Conservation (phyloP, 2,329 filamentous ascomycete species). For the Aspergillus versicolor region DNA sequence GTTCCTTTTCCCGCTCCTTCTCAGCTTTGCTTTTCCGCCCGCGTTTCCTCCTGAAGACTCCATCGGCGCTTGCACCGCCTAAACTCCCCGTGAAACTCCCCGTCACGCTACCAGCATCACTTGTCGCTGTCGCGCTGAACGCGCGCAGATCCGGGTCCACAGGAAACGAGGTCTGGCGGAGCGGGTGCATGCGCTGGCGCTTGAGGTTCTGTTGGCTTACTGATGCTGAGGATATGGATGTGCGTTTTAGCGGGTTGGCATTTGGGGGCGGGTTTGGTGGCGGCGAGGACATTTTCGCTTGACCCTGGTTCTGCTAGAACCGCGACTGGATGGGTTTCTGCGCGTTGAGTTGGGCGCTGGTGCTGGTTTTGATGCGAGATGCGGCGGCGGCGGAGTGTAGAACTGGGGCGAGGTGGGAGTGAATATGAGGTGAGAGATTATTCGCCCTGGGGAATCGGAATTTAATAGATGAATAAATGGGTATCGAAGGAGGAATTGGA, state of each 20-base stretch:
- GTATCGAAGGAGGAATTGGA: not conserved
- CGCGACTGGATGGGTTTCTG: not conserved
- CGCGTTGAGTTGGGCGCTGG: not conserved
- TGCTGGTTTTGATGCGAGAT: not conserved
- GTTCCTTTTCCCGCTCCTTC: constrained; percentile 33
- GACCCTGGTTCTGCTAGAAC: not conserved
- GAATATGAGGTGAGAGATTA: not conserved
- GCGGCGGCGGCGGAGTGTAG: not conserved
- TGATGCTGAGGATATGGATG: constrained; percentile 40
- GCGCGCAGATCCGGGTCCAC: constrained; percentile 31
- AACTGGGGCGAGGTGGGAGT: not conserved
- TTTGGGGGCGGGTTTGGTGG: constrained; percentile 21
- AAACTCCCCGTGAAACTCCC: constrained; percentile 45
- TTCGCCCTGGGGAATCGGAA: not conserved
- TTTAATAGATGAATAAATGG: not conserved
- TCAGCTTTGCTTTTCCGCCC: constrained; percentile 40
- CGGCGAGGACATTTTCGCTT: constrained; percentile 37
- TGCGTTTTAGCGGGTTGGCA: constrained; percentile 42
- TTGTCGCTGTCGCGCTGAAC: constrained; percentile 27
- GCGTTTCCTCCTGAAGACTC: constrained; percentile 38
- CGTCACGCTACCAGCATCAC: constrained; percentile 42
- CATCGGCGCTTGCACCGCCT: constrained; percentile 37
- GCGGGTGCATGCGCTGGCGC: constrained; percentile 44
- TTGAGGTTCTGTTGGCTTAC: constrained; percentile 30
- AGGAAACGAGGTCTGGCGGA: constrained; percentile 49